Conservation (phyloP, 306 rosid species). For the Abrus pulchellus region DNA sequence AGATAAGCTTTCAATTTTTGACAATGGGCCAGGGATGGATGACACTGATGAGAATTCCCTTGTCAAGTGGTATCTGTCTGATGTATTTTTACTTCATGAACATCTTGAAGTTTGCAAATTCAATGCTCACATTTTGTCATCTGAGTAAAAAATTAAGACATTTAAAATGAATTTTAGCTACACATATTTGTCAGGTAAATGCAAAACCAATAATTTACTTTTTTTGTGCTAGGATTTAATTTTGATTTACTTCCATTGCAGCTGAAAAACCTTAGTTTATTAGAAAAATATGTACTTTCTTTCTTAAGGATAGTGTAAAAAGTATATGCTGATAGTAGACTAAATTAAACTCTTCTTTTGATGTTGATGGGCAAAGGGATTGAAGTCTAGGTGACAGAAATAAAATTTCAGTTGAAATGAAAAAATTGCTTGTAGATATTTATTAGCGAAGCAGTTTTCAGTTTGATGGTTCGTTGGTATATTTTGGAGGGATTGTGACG, state of each 20-base stretch:
- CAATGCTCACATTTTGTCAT: conserved; percentile 1
- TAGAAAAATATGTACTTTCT: background rate
- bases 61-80: conserved; percentile 62
- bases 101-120: background rate
- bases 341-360: background rate
- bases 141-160: background rate
- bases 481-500: background rate
- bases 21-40: conserved; percentile 80
- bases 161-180: too few relatives aligned
- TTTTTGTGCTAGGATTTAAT: too few relatives aligned
- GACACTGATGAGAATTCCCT: conserved; percentile 64
- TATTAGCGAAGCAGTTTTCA: background rate
- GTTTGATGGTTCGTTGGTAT: background rate
- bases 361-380: background rate
- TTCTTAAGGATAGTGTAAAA: background rate
- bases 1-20: conserved; percentile 61
- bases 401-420: too few relatives aligned
- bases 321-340: background rate
- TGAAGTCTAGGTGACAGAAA: too few relatives aligned
- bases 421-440: background rate
- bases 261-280: background rate
- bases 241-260: background rate
- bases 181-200: too few relatives aligned
- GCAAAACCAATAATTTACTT: background rate
- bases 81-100: conserved; percentile 7